Percentiles rank a stretch among this genome's conserved stretches.
These are phyloP conservation scores for Penicillium goetzii DNA, from an alignment of 495 filamentous ascomycete species.

Conservation along the genomic window DNA sequence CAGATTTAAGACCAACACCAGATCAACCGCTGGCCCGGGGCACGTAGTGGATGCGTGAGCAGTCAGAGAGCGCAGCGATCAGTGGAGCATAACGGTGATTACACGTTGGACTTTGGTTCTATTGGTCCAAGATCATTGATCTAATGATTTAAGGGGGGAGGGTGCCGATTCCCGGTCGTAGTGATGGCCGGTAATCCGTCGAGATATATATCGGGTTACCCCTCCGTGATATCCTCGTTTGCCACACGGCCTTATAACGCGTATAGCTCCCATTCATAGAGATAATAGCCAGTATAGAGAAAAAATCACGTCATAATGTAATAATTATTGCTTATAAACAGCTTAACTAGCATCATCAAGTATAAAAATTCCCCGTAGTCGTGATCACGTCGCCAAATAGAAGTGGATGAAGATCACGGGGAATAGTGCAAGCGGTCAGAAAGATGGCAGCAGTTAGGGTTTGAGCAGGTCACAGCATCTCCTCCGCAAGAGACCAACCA, in stretches of 20 bases:
- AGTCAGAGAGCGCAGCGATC: slow-evolving; percentile 1
- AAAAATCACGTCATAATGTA: neutral
- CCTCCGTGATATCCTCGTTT: neutral
- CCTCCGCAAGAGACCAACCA: neutral
- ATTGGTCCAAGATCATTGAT: neutral
- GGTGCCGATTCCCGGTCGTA: neutral
- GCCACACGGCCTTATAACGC: neutral
- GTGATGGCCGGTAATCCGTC: neutral
- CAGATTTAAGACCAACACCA: neutral
- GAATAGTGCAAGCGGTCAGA: slow-evolving; percentile 1
- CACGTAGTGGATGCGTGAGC: neutral
- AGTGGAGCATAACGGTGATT: neutral
- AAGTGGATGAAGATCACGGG: slow-evolving; percentile 3
- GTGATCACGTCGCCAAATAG: neutral
- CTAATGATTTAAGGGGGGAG: neutral
- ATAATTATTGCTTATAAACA: neutral
- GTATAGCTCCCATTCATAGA: neutral
- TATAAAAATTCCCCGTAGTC: neutral
- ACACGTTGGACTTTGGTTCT: neutral
- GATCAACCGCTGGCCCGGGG: neutral
- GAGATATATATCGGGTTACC: slow-evolving; percentile 10
- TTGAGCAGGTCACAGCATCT: slow-evolving; percentile 1
- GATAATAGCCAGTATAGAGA: neutral
- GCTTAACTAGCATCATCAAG: neutral
- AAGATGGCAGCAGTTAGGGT: slow-evolving; percentile 9